phyloP scores from a whole-genome alignment of 495 filamentous ascomycete species.

The Tuber magnatum region DNA sequence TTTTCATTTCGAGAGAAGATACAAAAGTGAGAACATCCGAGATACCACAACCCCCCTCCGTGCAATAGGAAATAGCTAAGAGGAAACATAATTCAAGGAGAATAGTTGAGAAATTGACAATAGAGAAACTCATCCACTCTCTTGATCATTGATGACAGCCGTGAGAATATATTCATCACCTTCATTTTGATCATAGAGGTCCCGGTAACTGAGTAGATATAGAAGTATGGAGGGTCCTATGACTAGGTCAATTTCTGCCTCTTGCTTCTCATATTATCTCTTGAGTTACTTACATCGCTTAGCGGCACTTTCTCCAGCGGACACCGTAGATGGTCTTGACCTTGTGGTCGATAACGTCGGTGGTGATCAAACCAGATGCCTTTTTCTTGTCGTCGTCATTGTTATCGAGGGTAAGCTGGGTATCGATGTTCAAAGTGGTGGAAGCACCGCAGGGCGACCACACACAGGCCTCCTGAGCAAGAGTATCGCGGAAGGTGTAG shows the following conservation, averaged over 20 bases:
- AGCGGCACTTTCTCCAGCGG: background rate
- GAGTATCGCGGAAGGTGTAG: background rate
- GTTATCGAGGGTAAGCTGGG: background rate
- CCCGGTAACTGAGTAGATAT: conserved; percentile 1
- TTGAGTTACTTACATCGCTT: background rate
- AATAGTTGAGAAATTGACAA: background rate
- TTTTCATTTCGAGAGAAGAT: background rate
- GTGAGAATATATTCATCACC: conserved; percentile 4
- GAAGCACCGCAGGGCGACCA: conserved; percentile 51
- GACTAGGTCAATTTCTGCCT: background rate
- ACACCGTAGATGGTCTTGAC: background rate
- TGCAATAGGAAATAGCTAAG: background rate
- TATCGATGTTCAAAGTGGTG: conserved; percentile 2
- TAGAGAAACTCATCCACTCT: conserved; percentile 1
- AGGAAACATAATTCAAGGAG: conserved; percentile 4
- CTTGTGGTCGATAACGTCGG: conserved; percentile 7
- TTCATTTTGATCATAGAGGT: conserved; percentile 3
- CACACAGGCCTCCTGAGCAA: conserved; percentile 46
- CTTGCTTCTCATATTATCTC: background rate
- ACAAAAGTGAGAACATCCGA: background rate
- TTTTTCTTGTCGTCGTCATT: background rate
- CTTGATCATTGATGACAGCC: conserved; percentile 1
- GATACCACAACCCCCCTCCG: background rate
- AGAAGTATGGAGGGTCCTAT: background rate
- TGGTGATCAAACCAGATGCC: background rate